A percentile compares a stretch with the other conserved stretches of the same genome.
These are phyloP conservation scores for Alternaria conjuncta DNA, from an alignment of 2,329 filamentous ascomycete species.

Conservation along the genomic window DNA sequence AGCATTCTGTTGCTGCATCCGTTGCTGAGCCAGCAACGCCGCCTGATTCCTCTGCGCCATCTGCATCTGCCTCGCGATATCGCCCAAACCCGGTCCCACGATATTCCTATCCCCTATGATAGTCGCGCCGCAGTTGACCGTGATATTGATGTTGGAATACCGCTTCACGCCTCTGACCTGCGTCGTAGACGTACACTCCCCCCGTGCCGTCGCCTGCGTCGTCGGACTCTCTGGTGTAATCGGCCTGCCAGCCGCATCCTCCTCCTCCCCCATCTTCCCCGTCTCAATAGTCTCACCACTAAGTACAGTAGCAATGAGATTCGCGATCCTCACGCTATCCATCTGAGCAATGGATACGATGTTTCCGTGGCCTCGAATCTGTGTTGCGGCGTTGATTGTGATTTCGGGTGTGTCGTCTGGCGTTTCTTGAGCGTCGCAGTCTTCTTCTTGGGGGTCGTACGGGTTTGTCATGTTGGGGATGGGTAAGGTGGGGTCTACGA, in stretches of 20 bases:
- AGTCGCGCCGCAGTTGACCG: slow-evolving; percentile 44
- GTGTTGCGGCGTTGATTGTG: slow-evolving; percentile 44
- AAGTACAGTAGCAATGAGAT: slow-evolving; percentile 31
- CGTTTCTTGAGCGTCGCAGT: background rate
- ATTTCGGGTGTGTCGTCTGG: slow-evolving; percentile 33
- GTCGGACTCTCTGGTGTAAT: slow-evolving; percentile 3
- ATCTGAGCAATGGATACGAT: slow-evolving; percentile 43
- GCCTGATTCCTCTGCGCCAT: slow-evolving; percentile 34
- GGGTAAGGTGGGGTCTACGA: slow-evolving; percentile 30
- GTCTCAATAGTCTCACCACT: slow-evolving; percentile 10
- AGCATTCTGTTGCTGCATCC: slow-evolving; percentile 1
- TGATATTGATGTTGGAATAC: slow-evolving; percentile 37
- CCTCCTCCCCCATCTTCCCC: background rate
- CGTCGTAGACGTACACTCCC: slow-evolving; percentile 9
- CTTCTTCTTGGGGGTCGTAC: slow-evolving; percentile 26
- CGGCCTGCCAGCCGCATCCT: background rate
- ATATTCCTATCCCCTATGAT: slow-evolving; percentile 46
- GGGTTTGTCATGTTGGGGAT: slow-evolving; percentile 28
- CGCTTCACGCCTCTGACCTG: slow-evolving; percentile 13
- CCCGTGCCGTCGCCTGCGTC: slow-evolving; percentile 2
- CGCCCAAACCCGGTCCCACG: slow-evolving; percentile 41
- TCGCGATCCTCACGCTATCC: slow-evolving; percentile 39
- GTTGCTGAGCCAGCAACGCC: slow-evolving; percentile 21
- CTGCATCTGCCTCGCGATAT: slow-evolving; percentile 44
- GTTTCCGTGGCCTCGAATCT: slow-evolving; percentile 43